Evolutionary conservation across 1,139 yeast genomes (phyloP).

Genomic region (Pichia sp.): DNA sequence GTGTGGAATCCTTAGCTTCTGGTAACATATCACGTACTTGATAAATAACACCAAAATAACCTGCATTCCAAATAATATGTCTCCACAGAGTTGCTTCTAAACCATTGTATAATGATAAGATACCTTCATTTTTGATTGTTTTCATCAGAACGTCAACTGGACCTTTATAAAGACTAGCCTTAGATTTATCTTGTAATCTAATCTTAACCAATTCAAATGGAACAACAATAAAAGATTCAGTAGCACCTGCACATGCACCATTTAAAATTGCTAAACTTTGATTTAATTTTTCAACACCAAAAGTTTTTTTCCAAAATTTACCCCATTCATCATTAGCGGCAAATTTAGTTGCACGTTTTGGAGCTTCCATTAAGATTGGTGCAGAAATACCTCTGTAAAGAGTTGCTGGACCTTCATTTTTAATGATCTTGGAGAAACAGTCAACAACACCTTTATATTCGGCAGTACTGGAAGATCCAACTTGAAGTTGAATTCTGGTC

Average conservation of each 20-base stretch:
- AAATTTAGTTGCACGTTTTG: slow-evolving; percentile 94
- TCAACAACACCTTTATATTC: slow-evolving; percentile 79
- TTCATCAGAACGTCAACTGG: slow-evolving; percentile 76
- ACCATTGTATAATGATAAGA: slow-evolving; percentile 84
- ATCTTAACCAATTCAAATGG: slow-evolving; percentile 89
- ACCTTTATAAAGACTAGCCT: slow-evolving; percentile 72
- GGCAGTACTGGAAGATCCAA: slow-evolving; percentile 54
- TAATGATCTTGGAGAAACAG: slow-evolving; percentile 75
- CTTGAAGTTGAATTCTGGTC: slow-evolving; percentile 91
- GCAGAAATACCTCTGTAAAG: slow-evolving; percentile 92
- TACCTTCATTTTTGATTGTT: slow-evolving; percentile 70
- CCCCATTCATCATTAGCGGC: slow-evolving; percentile 99
- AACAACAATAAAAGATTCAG: slow-evolving; percentile 92
- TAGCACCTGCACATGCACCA: slow-evolving; percentile 98
- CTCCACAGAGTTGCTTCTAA: slow-evolving; percentile 97
- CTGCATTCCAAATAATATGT: slow-evolving; percentile 96
- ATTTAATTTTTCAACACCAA: slow-evolving; percentile 65
- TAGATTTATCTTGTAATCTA: slow-evolving; percentile 82
- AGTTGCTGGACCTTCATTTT: slow-evolving; percentile 76
- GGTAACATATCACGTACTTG: slow-evolving; percentile 81
- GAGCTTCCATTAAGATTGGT: slow-evolving; percentile 99
- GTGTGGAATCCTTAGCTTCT: slow-evolving; percentile 57
- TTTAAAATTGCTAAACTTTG: slow-evolving; percentile 84
- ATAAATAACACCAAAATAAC: slow-evolving; percentile 92
- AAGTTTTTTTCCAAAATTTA: slow-evolving; percentile 64